Evolutionary conservation across 768 basidiomycete species (phyloP), one percentile per base, ranked within the genome.

Genomic region (Suillus weaverae): DNA sequence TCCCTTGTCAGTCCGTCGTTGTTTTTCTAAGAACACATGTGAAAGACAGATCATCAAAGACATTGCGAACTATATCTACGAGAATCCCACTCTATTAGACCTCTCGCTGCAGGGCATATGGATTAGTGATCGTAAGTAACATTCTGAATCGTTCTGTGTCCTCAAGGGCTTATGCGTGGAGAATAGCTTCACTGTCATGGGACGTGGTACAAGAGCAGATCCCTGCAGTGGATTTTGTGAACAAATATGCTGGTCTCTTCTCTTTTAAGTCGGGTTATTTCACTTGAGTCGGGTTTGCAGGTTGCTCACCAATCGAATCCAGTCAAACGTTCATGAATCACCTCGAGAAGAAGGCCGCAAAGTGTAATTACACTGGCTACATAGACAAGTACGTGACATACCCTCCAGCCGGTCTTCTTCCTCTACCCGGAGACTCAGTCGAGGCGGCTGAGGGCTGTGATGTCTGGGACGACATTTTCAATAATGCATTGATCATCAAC

Each of bases 51-150:
- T 1, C 26, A 20, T 1, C 10, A 22, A 55, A 92, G 90, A 92
- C 70, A 88, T 90, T 63, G 90, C 91, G 2, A 86, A 91, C 76
- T 89, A 81, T 70, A 89, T 93, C 54, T 90, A 87, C 68, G 81
- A 83, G 39, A 78, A 91, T 53, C 84, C 87, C 1, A 71, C 74
- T 0, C 74, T 74, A 4, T 63, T 92, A 10, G 83, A 85, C 50
- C 79, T 92, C 22, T 76, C 81, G 36, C 79, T 92, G 32, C 85
- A 86, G 69, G 91, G 90, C 4, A 85, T 89, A 50, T 92, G 89
- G 88, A 84, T 91, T 32, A 79, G 81, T 33, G 89, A 92, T 76
- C 88, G 90, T 90, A 69, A 73, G 88, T 70, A 30, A 36, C 59
- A 20, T 6, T 57, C n/a, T 1, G 2, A 44, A 61, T 39, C 26